Evolutionary conservation across 768 basidiomycete species (phyloP), one percentile per base, ranked within the genome.

Genomic region (Nevesoporus exiguus): DNA sequence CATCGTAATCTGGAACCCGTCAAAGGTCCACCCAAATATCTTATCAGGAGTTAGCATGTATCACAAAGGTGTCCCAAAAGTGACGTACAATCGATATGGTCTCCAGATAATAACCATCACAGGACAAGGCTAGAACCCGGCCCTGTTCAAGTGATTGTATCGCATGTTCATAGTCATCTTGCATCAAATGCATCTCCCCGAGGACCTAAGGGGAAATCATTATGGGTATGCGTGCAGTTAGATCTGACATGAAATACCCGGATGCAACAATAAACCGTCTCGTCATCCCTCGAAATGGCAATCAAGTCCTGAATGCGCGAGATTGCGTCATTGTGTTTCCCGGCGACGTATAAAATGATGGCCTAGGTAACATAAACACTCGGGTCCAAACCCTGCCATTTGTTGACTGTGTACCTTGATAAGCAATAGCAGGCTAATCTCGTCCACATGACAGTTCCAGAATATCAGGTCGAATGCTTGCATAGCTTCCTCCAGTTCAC

Each of bases 131-230:
- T 7, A 39, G 7, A 11, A 3, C 37, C 10, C 19, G 1, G 1
- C n/a, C n/a, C n/a, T 7, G 37, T 19, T 39, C 37, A 9, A 39
- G 37, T 7, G 37, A 39, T 5, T 19, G 37, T 7, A 39, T 6
- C 10, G 37, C 37, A 39, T 11, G 40, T 45, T 4, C 46, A 30
- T 50, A n/a, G 10, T 60, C 52, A 8, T 22, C 30, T 41, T 22
- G 40, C 40, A 41, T 22, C 6, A 41, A 22, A 41, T 41, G 24
- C 40, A 41, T 41, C 10, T 41, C 42, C 4, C 14, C 55, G 27
- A 60, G 52, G 10, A 54, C 52, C 58, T 60, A 5, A n/a, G 21
- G 33, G 31, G n/a, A 8, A 5, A 19, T 3, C 1, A 34, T 22
- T 10, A 44, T 30, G n/a, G 30, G 19, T 10, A 39, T 19, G 22